A percentile compares a stretch with the other conserved stretches of the same genome.
Conservation (phyloP, 2,329 filamentous ascomycete genomes). For the Fusarium guadeloupense region DNA sequence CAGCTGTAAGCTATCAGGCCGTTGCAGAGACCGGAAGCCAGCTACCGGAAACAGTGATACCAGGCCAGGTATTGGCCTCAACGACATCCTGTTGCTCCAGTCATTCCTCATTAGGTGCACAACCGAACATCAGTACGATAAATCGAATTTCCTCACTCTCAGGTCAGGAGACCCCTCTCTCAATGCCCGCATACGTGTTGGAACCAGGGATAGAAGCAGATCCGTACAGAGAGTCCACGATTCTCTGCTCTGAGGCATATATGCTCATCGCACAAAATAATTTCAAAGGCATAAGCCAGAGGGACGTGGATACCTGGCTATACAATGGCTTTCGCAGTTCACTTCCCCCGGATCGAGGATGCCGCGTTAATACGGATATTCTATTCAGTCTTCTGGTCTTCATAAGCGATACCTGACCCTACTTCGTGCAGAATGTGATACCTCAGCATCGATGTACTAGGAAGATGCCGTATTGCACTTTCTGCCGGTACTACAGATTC, state of each 20-base stretch:
- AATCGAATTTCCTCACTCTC: neutral
- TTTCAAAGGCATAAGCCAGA: constrained; percentile 37
- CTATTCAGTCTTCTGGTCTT: neutral
- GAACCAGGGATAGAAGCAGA: neutral
- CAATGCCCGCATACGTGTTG: neutral
- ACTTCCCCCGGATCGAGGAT: constrained; percentile 38
- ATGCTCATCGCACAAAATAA: constrained; percentile 47
- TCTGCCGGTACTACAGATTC: no score
- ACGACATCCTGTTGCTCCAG: neutral
- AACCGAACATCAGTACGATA: neutral
- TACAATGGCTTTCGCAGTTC: constrained; percentile 42
- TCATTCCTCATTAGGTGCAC: neutral
- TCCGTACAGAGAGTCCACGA: constrained; percentile 41
- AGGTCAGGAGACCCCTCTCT: neutral
- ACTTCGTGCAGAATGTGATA: no score
- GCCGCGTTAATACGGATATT: constrained; percentile 41
- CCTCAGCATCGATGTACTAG: no score
- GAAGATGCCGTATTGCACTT: no score
- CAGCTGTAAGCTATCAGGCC: no score
- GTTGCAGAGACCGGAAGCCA: neutral
- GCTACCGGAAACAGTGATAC: neutral
- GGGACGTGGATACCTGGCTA: constrained; percentile 38
- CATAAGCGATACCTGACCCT: neutral
- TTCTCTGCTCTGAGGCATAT: constrained; percentile 46
- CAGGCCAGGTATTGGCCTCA: neutral